Evolutionary conservation across 1,284 basidiomycete species (phyloP).

Genomic region (Baeospora myosura): DNA sequence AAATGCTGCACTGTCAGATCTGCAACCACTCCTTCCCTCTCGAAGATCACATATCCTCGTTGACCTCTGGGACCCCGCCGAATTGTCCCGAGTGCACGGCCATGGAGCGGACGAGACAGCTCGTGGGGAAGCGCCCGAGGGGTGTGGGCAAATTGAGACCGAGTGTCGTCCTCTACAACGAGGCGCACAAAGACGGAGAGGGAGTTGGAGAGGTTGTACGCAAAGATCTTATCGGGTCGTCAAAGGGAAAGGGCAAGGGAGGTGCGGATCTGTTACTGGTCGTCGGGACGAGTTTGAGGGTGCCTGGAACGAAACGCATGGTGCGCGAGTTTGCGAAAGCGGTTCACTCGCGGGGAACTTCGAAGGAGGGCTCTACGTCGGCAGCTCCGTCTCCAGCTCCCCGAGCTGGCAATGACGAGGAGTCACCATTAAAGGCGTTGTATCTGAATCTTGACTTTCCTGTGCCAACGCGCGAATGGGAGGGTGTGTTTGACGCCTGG

Average conservation of each 20-base stretch:
- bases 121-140: constrained; percentile 74
- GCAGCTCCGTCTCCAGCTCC: constrained; percentile 16
- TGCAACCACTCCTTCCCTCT: constrained; percentile 72
- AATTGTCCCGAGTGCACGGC: constrained; percentile 76
- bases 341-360: constrained; percentile 42
- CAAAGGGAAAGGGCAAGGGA: constrained; percentile 54
- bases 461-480: constrained; percentile 79
- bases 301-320: constrained; percentile 90
- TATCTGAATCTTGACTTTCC: constrained; percentile 91
- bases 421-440: constrained; percentile 59
- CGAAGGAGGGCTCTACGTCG: constrained; percentile 2
- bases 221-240: constrained; percentile 65
- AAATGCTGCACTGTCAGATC: constrained; percentile 73
- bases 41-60: constrained; percentile 47
- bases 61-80: constrained; percentile 57
- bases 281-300: constrained; percentile 83
- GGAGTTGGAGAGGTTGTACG: constrained; percentile 76
- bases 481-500: constrained; percentile 89
- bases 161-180: constrained; percentile 88
- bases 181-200: constrained; percentile 83
- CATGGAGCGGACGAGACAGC: constrained; percentile 61
- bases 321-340: constrained; percentile 88
- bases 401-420: constrained; percentile 32
- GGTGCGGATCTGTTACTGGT: constrained; percentile 84
- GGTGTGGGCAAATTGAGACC: constrained; percentile 79